Base-by-base conservation (phyloP, 805 yeast species). In the Wickerhamomyces hampshirensis region DNA sequence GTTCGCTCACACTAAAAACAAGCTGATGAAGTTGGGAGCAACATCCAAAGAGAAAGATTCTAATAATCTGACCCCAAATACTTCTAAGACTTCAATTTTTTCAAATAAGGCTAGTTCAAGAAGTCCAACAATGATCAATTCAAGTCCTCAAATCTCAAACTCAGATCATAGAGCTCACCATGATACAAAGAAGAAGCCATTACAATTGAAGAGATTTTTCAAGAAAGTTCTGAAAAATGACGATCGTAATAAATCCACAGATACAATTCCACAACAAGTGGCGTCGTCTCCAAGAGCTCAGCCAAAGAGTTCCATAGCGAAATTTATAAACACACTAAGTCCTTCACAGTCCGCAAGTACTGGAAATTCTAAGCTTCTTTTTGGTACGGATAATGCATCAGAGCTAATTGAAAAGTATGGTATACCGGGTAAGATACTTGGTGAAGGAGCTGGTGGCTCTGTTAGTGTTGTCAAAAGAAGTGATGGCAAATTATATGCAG, bases 381-480 rank as follows among this genome's bases (percentile, higher is more conserved):
- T 65, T 40, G 65, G 66, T 19, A 53, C 65, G 0, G 67, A 63
- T 32, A 56, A 59, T 32, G 64, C 69, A 5, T 53, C 57, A 18
- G 66, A 62, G 36, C 42, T 74, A 29, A 56, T 75, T 38, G 70
- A 76, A 35, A 80, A 82, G 49, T 87, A 86, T 59, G 93, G 94
- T 28, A 68, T 77, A 17, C 73, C 80, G 2, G 94, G 94, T 10
- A 72, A 73, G 43, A 66, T 81, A 16, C 65, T 87, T 33, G 98
- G 98, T 16, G 78, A 89, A 39, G 98, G 98, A 11, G 97, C 97
- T 2, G 89, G 95, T 17, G 97, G 98, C 2, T 81, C 93, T 1
- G 98, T 89, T n/a, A 73, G 83, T 28, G 69, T 86, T 35, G 82
- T 88, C 40, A 75, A 76, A 40, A 72, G 83, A 35, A 57, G 72